Evolutionary conservation across 2,329 filamentous ascomycete species (phyloP), one percentile per base, ranked within the genome.

Genomic region (Penicillium sp.): DNA sequence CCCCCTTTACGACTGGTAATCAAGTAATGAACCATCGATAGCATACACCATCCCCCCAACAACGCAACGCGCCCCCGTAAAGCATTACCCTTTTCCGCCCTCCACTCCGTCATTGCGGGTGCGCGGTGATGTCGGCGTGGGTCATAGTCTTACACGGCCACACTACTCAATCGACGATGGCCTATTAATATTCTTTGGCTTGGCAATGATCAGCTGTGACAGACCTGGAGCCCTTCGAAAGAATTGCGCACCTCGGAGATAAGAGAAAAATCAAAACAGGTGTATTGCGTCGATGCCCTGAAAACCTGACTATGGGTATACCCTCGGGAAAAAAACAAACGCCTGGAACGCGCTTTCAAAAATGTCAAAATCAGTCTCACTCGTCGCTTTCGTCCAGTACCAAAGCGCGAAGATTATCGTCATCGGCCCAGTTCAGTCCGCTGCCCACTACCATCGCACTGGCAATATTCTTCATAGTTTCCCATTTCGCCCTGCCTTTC

Each of bases 371-470:
- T 25, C 46, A 50, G n/a, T n/a, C n/a, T 63, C 54, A 68, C 45
- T 72, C 68, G 40, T 77, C 86, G 48, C 91, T 73, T 21, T 73
- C 69, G 50, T 79, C 87, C 46, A 94, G 71, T 17, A 94, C 87
- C 45, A 91, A 73, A 35, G 80, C 78, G 42, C 78, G 74, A 46
- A 94, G 68, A 43, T 72, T 74, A 36, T 81, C 75, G 63, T 94
- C 81, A 27, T 77, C 71, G 9, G 80, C 81, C 88, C 88, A 94
- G 58, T 94, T 82, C 38, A 93, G 73, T 32, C 88, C 88, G 62
- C 87, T 94, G 3, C 86, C 87, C 4, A 81, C 86, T 32, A 94
- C 78, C 39, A 89, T 76, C 13, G 84, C 87, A 56, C 84, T 86
- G n/a, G 85, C 76, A 28, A 88, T 79, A 16, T 80, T 85, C 68